Evolutionary conservation across 106 monocot species (phyloP), one percentile per base, ranked within the genome.

Genomic region (Platanthera guangdongensis): DNA sequence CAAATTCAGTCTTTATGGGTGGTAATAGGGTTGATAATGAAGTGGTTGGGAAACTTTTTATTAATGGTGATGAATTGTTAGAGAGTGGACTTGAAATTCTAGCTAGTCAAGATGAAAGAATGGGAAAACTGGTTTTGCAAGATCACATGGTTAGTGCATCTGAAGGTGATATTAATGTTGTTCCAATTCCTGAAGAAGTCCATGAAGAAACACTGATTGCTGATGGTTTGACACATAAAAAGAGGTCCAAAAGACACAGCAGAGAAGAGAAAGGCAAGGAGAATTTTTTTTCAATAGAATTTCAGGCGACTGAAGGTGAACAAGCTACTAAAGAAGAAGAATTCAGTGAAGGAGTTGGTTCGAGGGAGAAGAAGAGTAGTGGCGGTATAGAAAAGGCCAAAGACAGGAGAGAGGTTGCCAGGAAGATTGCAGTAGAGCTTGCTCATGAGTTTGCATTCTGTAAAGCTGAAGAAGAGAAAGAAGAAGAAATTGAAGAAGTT

Each of bases 361-460:
- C 21, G n/a, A 75, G 30, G 6, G 57, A 47, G 14, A 71, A 11
- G 22, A 39, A 10, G 68, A 62, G 22, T 57, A 62, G 28, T 68
- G 62, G 64, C 1, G 64, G 22, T 28, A 47, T 47, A 62, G 28
- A 16, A 30, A 62, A 21, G 48, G 47, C 7, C 18, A 65, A 9
- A 22, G 76, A 70, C n/a, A 74, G 79, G 32, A 80, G 77, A 68
- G 85, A 81, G 52, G 75, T 74, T 51, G 78, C 83, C n/a, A 85
- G 81, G 77, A 68, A 45, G 0, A 82, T 14, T 51, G 93, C 95
- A 16, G 72, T 85, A 9, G 21, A 79, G 54, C 54, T 79, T 21
- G 92, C 93, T 52, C 81, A 85, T 9, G 82, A 81, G 46, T 93
- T 84, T 81, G 95, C 95, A 1, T 81, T 85, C 45, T 95, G 87